These are phyloP conservation scores for Purpureocillium lavendulum DNA, from an alignment of 2,329 filamentous ascomycete species.

Conservation along the genomic window DNA sequence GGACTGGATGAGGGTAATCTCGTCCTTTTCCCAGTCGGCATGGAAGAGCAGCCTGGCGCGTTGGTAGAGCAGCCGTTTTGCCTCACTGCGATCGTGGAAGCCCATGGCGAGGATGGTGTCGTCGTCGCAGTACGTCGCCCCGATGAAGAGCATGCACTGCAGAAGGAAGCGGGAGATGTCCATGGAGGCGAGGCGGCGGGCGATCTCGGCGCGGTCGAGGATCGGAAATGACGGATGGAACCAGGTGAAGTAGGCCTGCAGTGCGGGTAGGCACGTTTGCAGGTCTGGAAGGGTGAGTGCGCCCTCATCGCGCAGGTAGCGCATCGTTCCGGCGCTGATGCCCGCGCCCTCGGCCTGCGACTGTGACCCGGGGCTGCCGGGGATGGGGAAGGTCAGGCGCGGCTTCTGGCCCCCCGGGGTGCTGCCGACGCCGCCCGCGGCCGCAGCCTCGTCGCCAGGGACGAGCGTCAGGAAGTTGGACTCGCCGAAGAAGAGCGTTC, in stretches of 20 bases:
- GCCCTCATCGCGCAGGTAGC: conserved; percentile 36
- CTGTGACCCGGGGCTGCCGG: conserved; percentile 15
- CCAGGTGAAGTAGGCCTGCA: conserved; percentile 46
- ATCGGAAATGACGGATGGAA: conserved; percentile 50
- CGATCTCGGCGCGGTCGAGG: conserved; percentile 36
- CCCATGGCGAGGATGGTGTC: conserved; percentile 33
- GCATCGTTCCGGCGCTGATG: conserved; percentile 37
- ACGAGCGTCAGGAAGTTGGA: conserved; percentile 29
- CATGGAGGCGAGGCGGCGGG: conserved; percentile 26
- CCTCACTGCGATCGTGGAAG: conserved; percentile 37
- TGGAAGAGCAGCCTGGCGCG: conserved; percentile 43
- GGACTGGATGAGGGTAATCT: conserved; percentile 38
- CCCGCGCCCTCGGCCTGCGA: conserved; percentile 16
- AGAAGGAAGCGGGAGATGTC: conserved; percentile 39
- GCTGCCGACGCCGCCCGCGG: conserved; percentile 1
- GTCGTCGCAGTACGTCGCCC: conserved; percentile 43
- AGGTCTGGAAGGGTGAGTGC: conserved; percentile 35
- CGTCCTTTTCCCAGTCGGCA: conserved; percentile 42
- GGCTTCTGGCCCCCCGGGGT: conserved; percentile 10
- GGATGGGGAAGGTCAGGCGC: conserved; percentile 20
- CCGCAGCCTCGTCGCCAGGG: conserved; percentile 12
- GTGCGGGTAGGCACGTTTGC: conserved; percentile 29
- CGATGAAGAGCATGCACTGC: conserved; percentile 46
- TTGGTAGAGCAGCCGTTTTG: conserved; percentile 41
- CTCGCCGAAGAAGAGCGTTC: conserved; percentile 27